Evolutionary conservation across 305 asterid genomes (phyloP).

Genomic region (Fraxinus velutina): DNA sequence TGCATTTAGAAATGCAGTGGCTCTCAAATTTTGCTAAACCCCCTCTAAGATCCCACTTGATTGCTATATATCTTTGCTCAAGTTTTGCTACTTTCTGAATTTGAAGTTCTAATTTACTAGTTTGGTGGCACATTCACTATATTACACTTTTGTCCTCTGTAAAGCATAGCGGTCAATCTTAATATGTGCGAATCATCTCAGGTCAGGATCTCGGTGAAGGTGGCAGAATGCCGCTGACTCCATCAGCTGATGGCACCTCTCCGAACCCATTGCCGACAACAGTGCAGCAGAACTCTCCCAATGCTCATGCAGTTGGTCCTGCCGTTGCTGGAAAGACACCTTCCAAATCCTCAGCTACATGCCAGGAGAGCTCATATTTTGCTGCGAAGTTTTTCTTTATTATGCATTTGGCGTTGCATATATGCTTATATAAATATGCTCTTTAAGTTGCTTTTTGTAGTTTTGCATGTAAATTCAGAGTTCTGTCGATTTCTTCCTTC

Average conservation of each 20-base stretch:
- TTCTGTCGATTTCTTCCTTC: slow-evolving; percentile 15
- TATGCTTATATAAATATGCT: not conserved
- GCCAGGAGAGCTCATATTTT: slow-evolving; percentile 25
- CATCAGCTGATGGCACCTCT: slow-evolving; percentile 49
- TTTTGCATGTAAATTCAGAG: slow-evolving; percentile 36
- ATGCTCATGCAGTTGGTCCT: slow-evolving; percentile 55
- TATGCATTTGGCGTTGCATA: slow-evolving; percentile 33
- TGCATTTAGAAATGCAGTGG: not conserved
- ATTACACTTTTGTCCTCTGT: not conserved
- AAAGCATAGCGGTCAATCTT: slow-evolving; percentile 4
- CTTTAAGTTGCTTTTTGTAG: not conserved
- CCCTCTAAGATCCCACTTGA: slow-evolving; percentile 1
- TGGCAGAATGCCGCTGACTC: slow-evolving; percentile 37
- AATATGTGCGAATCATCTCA: slow-evolving; percentile 25
- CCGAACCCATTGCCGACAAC: slow-evolving; percentile 60
- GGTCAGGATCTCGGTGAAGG: slow-evolving; percentile 53
- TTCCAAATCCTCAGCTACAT: slow-evolving; percentile 44
- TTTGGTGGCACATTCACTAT: not conserved
- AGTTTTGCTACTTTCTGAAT: not conserved
- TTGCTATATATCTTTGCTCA: not conserved
- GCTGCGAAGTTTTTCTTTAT: slow-evolving; percentile 31
- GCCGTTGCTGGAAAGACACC: slow-evolving; percentile 64
- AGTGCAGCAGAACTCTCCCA: slow-evolving; percentile 57
- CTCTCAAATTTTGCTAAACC: not conserved
- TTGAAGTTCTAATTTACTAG: not conserved